Evolutionary conservation across 2,329 filamentous ascomycete species (phyloP).

Genomic region (Colletotrichum godetiae): DNA sequence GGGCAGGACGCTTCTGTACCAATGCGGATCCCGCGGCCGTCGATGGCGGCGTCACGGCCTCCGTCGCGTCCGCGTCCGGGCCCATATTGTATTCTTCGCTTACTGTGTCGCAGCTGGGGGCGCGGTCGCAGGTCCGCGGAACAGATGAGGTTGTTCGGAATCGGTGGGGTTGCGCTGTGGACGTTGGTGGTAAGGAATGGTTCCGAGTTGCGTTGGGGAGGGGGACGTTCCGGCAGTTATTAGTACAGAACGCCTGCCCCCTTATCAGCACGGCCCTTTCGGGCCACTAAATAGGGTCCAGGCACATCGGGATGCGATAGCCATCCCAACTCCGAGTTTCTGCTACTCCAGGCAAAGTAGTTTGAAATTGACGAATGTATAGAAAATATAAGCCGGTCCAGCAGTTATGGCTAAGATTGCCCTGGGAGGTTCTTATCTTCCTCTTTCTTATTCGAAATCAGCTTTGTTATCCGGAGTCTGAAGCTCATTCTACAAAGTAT

Average conservation of each 20-base stretch:
- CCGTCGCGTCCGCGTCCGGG: not conserved
- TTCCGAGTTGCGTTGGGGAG: constrained; percentile 7
- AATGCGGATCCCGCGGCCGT: constrained; percentile 19
- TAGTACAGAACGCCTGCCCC: not conserved
- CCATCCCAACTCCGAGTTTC: no score
- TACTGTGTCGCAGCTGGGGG: not conserved
- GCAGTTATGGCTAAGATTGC: no score
- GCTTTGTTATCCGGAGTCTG: no score
- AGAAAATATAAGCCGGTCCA: no score
- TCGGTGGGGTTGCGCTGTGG: not conserved
- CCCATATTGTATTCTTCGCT: not conserved
- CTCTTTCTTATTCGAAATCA: no score
- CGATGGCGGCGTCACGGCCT: constrained; percentile 17
- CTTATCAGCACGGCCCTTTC: no score
- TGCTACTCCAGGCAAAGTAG: no score
- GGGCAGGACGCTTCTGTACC: constrained; percentile 27
- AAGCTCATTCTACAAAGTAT: no score
- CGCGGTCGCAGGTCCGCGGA: constrained; percentile 8
- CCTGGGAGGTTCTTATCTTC: no score
- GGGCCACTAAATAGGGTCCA: no score
- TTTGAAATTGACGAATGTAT: no score
- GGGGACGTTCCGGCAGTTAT: constrained; percentile 2
- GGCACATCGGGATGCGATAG: no score
- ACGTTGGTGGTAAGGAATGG: not conserved
- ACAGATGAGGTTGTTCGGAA: constrained; percentile 11